Conservation (phyloP, 176 grass and related monocot genomes). For the Oryza longistaminata region DNA sequence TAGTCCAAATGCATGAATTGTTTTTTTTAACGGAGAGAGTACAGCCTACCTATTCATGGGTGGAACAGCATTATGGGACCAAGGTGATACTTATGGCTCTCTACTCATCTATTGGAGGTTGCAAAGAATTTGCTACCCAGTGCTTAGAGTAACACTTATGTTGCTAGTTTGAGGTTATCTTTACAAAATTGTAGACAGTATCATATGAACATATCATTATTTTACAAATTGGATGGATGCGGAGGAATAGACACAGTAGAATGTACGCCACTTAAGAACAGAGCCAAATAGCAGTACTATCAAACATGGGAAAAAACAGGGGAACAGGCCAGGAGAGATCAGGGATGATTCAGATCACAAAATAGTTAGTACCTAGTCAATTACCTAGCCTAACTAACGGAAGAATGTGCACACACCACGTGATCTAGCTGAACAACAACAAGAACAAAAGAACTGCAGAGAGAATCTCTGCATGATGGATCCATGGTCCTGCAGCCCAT, state of each 20-base stretch:
- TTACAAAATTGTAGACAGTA: background rate
- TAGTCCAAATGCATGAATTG: no score
- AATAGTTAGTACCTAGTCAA: background rate
- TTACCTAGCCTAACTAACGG: constrained; percentile 33
- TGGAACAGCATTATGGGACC: background rate
- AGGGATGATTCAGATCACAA: background rate
- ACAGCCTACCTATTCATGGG: background rate
- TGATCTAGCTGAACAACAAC: background rate
- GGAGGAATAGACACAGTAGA: background rate
- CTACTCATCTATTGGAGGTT: background rate
- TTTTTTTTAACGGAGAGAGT: no score
- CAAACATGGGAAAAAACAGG: background rate
- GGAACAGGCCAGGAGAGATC: constrained; percentile 22
- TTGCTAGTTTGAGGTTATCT: background rate
- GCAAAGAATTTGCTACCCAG: background rate
- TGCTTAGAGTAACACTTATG: background rate
- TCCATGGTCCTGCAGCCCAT: constrained; percentile 5
- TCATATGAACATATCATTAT: background rate
- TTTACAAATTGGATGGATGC: background rate
- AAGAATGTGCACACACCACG: constrained; percentile 27
- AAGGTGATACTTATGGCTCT: background rate
- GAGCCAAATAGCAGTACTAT: background rate
- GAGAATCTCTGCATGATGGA: constrained; percentile 22
- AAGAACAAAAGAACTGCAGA: background rate
- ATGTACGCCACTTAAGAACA: background rate